Evolutionary conservation across 305 asterid species (phyloP).

Genomic region (Caryopteris hybrid): DNA sequence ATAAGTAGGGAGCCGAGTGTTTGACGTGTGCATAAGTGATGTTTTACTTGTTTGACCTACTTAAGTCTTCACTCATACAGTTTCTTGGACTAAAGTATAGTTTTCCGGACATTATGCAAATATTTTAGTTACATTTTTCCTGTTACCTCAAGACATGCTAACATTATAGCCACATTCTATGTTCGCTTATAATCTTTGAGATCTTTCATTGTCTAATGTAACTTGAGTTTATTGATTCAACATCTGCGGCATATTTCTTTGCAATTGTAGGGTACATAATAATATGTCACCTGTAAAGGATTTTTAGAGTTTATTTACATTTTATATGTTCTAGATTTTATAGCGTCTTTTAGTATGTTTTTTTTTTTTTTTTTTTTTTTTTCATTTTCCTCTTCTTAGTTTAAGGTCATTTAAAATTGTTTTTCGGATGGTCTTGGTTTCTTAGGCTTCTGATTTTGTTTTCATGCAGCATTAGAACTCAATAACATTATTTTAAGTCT

Average conservation of each 20-base stretch:
- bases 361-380: too few relatives aligned
- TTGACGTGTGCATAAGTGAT: background rate
- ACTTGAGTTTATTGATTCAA: background rate
- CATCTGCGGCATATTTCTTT: background rate
- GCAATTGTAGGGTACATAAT: background rate
- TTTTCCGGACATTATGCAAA: background rate
- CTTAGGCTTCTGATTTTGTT: too few relatives aligned
- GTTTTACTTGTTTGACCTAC: background rate
- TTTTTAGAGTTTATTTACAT: background rate
- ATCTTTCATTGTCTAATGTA: background rate
- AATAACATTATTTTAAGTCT: too few relatives aligned
- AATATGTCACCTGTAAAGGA: background rate
- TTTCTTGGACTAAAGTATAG: background rate
- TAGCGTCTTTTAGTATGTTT: background rate
- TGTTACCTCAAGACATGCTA: background rate
- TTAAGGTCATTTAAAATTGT: background rate
- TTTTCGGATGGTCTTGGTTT: too few relatives aligned
- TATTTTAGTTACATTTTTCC: background rate
- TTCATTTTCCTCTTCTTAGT: background rate
- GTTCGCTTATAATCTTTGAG: background rate
- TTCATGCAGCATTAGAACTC: too few relatives aligned
- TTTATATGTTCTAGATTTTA: background rate
- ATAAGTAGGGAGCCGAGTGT: background rate
- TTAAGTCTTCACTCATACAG: background rate
- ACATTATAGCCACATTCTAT: background rate